Evolutionary conservation across 2,329 filamentous ascomycete genomes (phyloP), one percentile per base, ranked within the genome.

Genomic region (Alternaria triticina): DNA sequence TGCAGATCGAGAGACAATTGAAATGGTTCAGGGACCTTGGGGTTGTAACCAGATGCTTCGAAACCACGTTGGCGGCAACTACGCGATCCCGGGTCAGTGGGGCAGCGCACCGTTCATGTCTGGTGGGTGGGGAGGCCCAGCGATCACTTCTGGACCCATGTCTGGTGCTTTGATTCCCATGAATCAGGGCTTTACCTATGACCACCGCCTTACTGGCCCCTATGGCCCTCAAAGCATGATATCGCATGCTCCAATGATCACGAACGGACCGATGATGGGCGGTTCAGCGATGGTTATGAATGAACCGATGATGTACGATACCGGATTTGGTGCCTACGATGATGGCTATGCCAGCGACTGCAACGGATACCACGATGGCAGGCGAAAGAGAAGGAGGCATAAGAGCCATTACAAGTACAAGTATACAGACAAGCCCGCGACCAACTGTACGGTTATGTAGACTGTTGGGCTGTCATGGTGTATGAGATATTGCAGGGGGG

Each of bases 11-110:
- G 74, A 77, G 54, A 74, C 71, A 4, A 73, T 75, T 5, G 69
- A 76, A 46, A 76, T 76, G 74, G 68, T 77, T 5, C 73, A 76
- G 57, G 71, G 72, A 1, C 70, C 73, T 6, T 77, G 76, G 74
- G 74, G 73, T 9, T 75, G 73, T 36, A 76, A 77, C 17, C 74
- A 77, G 54, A 54, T 76, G 62, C 67, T 76, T n/a, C 70, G 74
- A 7, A 72, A 69, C 22, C 64, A 74, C 17, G 57, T 70, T 33
- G 71, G 74, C 20, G 80, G 78, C 8, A 68, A 57, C 25, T 54
- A 70, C 43, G 63, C 66, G 15, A 65, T 75, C 40, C 69, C 72
- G 9, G 70, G 73, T 23, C 64, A 69, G 47, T 77, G 74, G 75
- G 74, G 74, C 5, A 68, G 66, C 28, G 66, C 66, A 22, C 61